Evolutionary conservation across 768 basidiomycete genomes (phyloP).

Genomic region (Kwoniella bestiolae): DNA sequence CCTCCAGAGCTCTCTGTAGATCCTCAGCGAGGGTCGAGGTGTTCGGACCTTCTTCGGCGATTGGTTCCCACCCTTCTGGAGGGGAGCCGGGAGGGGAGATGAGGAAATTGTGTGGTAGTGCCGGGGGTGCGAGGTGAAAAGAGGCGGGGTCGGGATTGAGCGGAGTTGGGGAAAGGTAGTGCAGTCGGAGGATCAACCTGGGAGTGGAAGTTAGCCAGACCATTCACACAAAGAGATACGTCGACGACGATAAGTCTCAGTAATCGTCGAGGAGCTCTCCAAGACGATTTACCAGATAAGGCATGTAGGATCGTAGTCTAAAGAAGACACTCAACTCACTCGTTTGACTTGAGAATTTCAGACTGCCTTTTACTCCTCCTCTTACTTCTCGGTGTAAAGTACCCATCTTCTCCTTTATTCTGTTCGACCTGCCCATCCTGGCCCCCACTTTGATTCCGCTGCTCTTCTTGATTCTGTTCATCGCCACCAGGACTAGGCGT

Average conservation of each 20-base stretch:
- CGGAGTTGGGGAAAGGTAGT: slow-evolving; percentile 48
- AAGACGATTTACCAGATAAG: too few relatives aligned
- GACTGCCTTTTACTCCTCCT: slow-evolving; percentile 60
- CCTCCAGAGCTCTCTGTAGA: slow-evolving; percentile 75
- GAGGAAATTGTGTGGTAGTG: slow-evolving; percentile 87
- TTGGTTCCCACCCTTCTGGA: slow-evolving; percentile 93
- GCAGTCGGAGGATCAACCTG: slow-evolving; percentile 57
- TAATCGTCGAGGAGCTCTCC: too few relatives aligned
- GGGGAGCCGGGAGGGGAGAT: slow-evolving; percentile 98
- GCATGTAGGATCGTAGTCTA: too few relatives aligned
- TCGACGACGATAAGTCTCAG: too few relatives aligned
- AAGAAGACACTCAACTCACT: slow-evolving; percentile 24
- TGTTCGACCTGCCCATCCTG: not conserved
- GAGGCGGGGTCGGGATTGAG: slow-evolving; percentile 40
- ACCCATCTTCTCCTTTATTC: slow-evolving; percentile 54
- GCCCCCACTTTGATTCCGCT: not conserved
- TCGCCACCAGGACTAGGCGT: slow-evolving; percentile 25
- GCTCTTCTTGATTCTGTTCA: slow-evolving; percentile 3
- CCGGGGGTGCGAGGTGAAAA: slow-evolving; percentile 74
- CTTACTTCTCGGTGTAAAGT: slow-evolving; percentile 17
- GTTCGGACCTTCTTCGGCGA: slow-evolving; percentile 89
- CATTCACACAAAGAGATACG: too few relatives aligned
- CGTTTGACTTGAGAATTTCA: slow-evolving; percentile 57
- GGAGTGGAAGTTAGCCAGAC: slow-evolving; percentile 34
- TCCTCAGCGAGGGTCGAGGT: slow-evolving; percentile 80